Evolutionary conservation across 129 eudicot species (phyloP), one percentile per base, ranked within the genome.

Genomic region (Lactuca saligna): DNA sequence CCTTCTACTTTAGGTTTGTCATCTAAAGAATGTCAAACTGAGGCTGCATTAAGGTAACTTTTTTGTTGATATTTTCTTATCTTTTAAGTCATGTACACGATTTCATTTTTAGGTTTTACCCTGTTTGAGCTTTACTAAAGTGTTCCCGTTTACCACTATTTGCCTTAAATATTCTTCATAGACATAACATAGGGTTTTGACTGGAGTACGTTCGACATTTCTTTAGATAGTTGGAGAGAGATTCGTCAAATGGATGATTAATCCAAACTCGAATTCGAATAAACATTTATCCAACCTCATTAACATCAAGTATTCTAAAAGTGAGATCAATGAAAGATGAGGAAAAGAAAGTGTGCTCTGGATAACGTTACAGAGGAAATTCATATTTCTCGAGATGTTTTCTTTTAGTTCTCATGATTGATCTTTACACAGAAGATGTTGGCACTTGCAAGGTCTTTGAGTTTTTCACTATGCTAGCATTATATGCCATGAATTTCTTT

Each of bases 41-140:
- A 75, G 34, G 33, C 60, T 58, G 67, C 66, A 32, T 66, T 66
- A 10, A 75, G 79, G 79, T 75, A 66, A 58, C 1, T 41, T 54
- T 3, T 25, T 8, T 12, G 2, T 17, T 37, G 10, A 17, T 6
- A 1, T 8, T 4, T n/a, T 33, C 3, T 44, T 10, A 41, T 41
- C 15, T 58, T 70, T 42, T 58, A 51, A 7, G 41, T 6, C 35
- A 8, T 17, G 29, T 53, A 5, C 8, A 17, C 65, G 17, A 0
- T 54, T 62, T 56, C 13, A 37, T 3, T 41, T 50, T 12, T 50
- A 34, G 25, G 41, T 33, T n/a, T 65, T 65, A 42, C 32, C 53
- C 46, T 16, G 11, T 54, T 68, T 68, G 7, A 54, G 54, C 15
- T 68, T 58, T n/a, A 58, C 50, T 54, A 37, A 51, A 67, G 61